Evolutionary conservation across 805 yeast genomes (phyloP).

Genomic region (Blastobotrys peoriensis): DNA sequence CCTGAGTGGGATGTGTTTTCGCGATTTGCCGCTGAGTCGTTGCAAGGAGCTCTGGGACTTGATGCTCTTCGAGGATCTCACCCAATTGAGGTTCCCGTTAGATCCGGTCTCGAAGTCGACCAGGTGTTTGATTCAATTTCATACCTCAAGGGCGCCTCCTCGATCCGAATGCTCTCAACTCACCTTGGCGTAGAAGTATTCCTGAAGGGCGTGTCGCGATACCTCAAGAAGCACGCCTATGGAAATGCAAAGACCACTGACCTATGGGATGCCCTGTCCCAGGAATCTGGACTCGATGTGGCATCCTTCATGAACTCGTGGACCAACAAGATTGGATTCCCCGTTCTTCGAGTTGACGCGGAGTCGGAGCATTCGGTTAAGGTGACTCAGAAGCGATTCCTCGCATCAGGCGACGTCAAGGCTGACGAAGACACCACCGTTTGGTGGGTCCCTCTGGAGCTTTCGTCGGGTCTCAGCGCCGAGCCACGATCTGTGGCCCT

Average conservation of each 20-base stretch:
- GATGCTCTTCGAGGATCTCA: conserved; percentile 78
- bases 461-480: conserved; percentile 20
- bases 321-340: conserved; percentile 77
- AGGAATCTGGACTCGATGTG: conserved; percentile 68
- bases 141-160: conserved; percentile 73
- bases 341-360: conserved; percentile 62
- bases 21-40: conserved; percentile 64
- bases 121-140: conserved; percentile 84
- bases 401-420: conserved; percentile 70
- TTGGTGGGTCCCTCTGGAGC: conserved; percentile 39
- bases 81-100: conserved; percentile 79
- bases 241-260: conserved; percentile 73
- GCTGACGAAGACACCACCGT: conserved; percentile 64
- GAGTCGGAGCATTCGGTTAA: conserved; percentile 39
- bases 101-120: conserved; percentile 70
- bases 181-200: conserved; percentile 76
- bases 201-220: conserved; percentile 72
- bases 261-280: conserved; percentile 67
- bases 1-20: conserved; percentile 90
- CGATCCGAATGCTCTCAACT: conserved; percentile 70
- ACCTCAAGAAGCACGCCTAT: conserved; percentile 68
- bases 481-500: conserved; percentile 12
- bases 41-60: conserved; percentile 63
- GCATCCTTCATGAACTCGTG: conserved; percentile 69
- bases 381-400: conserved; percentile 66